phyloP scores from a whole-genome alignment of 1,284 basidiomycete species.

The Cutaneotrichosporon dermatis region DNA sequence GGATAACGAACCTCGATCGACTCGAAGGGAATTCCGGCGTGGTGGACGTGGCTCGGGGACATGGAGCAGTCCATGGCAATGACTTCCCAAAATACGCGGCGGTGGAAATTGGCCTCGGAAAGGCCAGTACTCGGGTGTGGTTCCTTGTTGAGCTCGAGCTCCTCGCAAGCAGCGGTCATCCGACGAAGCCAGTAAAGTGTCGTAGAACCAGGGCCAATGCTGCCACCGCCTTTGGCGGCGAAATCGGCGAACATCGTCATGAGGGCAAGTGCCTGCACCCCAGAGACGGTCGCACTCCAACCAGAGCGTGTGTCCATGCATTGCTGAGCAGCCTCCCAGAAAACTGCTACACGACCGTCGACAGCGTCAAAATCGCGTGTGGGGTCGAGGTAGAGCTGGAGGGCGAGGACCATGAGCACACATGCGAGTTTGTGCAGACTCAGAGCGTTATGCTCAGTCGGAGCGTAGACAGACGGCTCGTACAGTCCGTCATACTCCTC shows the following conservation, averaged over 20 bases:
- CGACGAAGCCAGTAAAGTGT: conserved; percentile 43
- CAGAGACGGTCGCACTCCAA: conserved; percentile 39
- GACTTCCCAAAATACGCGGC: conserved; percentile 40
- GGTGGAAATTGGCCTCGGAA: conserved; percentile 38
- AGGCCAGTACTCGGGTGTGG: conserved; percentile 35
- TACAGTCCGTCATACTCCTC: conserved; percentile 40
- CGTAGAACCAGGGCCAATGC: conserved; percentile 11
- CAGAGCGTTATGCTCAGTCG: conserved; percentile 37
- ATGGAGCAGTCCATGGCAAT: conserved; percentile 39
- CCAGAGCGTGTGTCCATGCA: conserved; percentile 45
- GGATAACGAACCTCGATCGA: conserved; percentile 38
- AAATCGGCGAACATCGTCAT: conserved; percentile 40
- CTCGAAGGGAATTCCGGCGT: conserved; percentile 34
- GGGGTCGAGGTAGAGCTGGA: conserved; percentile 40
- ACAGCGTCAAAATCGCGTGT: conserved; percentile 20
- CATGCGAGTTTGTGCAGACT: conserved; percentile 44
- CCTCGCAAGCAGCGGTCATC: conserved; percentile 39
- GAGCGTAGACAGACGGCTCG: conserved; percentile 39
- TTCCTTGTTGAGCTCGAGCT: conserved; percentile 43
- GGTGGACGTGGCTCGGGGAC: conserved; percentile 40
- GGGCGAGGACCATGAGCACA: conserved; percentile 41
- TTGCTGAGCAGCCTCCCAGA: conserved; percentile 40
- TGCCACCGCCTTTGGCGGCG: conserved; percentile 38
- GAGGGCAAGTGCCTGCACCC: conserved; percentile 39
- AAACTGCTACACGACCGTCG: conserved; percentile 30